Evolutionary conservation across 2,329 filamentous ascomycete species (phyloP).

Genomic region (Samsoniella hepiali): DNA sequence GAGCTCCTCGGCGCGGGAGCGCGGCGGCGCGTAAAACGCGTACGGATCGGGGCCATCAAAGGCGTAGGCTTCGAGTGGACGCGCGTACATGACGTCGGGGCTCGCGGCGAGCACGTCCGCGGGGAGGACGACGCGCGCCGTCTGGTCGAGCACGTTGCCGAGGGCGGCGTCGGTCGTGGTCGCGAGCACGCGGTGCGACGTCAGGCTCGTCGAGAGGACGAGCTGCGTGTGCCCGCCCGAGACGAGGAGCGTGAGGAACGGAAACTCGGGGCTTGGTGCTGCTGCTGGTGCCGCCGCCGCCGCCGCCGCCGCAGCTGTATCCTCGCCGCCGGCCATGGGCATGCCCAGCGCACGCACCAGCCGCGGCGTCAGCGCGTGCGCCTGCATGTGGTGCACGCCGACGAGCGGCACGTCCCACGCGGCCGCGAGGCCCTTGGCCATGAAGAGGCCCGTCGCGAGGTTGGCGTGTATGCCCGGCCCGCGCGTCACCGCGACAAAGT

Average conservation of each 20-base stretch:
- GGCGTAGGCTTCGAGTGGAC: conserved; percentile 73
- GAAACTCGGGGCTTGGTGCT: conserved; percentile 56
- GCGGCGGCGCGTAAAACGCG: conserved; percentile 55
- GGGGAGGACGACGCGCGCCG: conserved; percentile 73
- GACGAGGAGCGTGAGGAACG: conserved; percentile 83
- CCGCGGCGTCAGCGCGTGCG: conserved; percentile 84
- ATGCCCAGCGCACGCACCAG: conserved; percentile 62
- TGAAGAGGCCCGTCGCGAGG: conserved; percentile 73
- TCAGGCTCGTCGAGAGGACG: conserved; percentile 66
- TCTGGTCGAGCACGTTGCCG: conserved; percentile 87
- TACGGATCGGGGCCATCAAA: conserved; percentile 48
- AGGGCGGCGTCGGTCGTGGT: conserved; percentile 77
- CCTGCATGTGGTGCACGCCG: conserved; percentile 96
- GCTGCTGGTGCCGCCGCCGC: conserved; percentile 6
- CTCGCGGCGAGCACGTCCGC: conserved; percentile 48
- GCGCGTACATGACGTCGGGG: conserved; percentile 73
- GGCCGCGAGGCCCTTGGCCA: conserved; percentile 80
- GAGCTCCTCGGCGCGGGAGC: conserved; percentile 56
- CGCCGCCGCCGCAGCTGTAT: not conserved
- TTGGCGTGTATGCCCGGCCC: conserved; percentile 86
- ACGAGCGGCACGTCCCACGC: conserved; percentile 81
- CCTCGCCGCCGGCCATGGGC: conserved; percentile 19
- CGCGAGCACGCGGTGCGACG: conserved; percentile 70
- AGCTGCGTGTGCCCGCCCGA: conserved; percentile 92
- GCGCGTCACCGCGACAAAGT: conserved; percentile 85